phyloP scores from a whole-genome alignment of 2,329 filamentous ascomycete genomes.

The Apiospora pterosperma region DNA sequence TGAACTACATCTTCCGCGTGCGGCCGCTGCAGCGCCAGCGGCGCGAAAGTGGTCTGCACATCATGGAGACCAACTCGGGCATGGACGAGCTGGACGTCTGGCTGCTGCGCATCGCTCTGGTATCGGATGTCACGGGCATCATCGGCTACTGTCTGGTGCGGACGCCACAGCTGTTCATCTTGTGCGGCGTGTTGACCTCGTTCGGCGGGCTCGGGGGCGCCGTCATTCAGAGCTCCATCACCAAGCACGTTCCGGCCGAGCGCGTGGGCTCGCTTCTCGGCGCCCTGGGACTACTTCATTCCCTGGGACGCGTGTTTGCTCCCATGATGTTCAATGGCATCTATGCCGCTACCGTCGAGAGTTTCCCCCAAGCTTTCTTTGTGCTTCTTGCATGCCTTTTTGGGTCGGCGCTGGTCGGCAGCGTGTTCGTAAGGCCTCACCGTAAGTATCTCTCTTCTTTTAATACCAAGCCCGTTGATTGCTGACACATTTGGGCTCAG shows the following conservation, averaged over 20 bases:
- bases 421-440: conserved; percentile 69
- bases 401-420: conserved; percentile 59
- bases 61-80: conserved; percentile 56
- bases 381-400: conserved; percentile 69
- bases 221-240: conserved; percentile 78
- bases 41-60: conserved; percentile 32
- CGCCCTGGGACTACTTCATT: conserved; percentile 81
- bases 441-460: conserved; percentile 51
- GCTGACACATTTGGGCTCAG: conserved; percentile 11
- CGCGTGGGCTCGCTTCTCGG: conserved; percentile 84
- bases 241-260: conserved; percentile 85
- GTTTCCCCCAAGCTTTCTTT: conserved; percentile 79
- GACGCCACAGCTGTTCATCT: conserved; percentile 61
- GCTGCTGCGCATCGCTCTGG: conserved; percentile 69
- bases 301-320: conserved; percentile 72
- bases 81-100: conserved; percentile 75
- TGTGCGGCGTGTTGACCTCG: conserved; percentile 69
- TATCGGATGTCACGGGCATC: conserved; percentile 74
- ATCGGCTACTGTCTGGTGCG: conserved; percentile 69
- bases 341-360: conserved; percentile 76
- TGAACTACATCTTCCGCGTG: conserved; percentile 72
- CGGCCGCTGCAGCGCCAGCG: conserved; percentile 43
- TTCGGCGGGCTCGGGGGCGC: conserved; percentile 83
- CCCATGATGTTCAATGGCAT: conserved; percentile 83
- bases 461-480: neutral